Percentiles rank a stretch among this genome's conserved stretches.
phyloP scores from a whole-genome alignment of 73 alveolate species.

The Uronychia binucleata region DNA sequence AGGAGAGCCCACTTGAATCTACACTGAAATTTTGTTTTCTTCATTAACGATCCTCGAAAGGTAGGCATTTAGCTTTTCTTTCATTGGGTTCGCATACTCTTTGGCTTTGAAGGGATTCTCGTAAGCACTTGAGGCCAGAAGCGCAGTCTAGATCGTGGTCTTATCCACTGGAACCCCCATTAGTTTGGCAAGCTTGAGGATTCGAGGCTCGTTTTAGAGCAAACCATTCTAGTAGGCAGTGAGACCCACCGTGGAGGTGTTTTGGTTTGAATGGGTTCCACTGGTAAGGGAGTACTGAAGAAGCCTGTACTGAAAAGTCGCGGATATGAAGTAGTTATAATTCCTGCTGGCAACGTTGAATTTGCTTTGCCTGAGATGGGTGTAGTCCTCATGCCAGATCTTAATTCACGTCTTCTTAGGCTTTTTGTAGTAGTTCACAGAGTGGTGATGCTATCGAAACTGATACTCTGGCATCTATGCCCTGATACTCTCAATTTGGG shows the following conservation, averaged over 20 bases:
- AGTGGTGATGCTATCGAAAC: neutral
- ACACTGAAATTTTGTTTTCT: conserved; percentile 7
- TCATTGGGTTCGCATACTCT: conserved; percentile 30
- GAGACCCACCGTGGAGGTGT: neutral
- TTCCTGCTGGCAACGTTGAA: neutral
- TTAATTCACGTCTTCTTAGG: neutral
- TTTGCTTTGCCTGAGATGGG: neutral
- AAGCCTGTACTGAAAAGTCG: neutral
- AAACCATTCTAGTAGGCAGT: neutral
- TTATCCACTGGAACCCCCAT: conserved; percentile 4
- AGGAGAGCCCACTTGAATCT: neutral
- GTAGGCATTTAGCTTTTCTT: conserved; percentile 37
- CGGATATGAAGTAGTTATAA: neutral
- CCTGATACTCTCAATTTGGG: too few relatives aligned
- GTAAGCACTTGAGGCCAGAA: neutral
- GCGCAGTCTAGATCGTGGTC: neutral
- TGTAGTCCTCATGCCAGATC: neutral
- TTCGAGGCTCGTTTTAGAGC: neutral
- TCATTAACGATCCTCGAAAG: conserved; percentile 32
- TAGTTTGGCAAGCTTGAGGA: conserved; percentile 4
- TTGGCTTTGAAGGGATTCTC: conserved; percentile 24
- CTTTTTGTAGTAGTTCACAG: neutral
- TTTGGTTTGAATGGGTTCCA: neutral
- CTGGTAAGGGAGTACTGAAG: neutral
- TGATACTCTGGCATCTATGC: too few relatives aligned